Base-by-base conservation (phyloP, 805 yeast species). In the Metschnikowia gelsemii region DNA sequence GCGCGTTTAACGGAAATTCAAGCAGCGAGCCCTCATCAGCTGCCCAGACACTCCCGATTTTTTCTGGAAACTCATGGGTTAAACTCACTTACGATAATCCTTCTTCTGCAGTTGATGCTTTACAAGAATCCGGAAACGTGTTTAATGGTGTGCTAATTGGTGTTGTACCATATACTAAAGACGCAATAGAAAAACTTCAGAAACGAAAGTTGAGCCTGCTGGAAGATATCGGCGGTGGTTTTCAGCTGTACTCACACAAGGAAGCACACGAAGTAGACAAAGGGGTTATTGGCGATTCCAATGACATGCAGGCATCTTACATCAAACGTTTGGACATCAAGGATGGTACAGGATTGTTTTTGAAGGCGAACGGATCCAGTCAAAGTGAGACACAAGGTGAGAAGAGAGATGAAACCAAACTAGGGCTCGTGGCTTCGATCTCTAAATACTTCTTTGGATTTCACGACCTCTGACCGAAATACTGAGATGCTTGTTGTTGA, bases 51-150 rank as follows among this genome's bases (percentile, higher is more conserved):
- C 45, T 45, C 43, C 95, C 96, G 3, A 82, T 91, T 7, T 85
- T 79, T 62, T 76, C 90, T 9, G 98, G 98, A 1, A 76, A 80
- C 33, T 81, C 87, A 28, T 91, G 98, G 98, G 80, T 90, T n/a
- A 86, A 89, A 57, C 59, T 91, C 40, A 90, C 97, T 3, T 93
- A 79, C 61, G 84, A 80, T 43, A 82, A 81, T 44, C 77, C 84
- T 6, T 68, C 82, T 1, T 75, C 90, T 8, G 96, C 96, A 2
- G 61, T 79, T 13, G 79, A 95, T 41, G 96, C 99, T 0, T 66
- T 90, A 32, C 81, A 85, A 49, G 96, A 89, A 56, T 86, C 87
- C 57, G 95, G 96, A 3, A 61, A 72, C 9, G 74, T 81, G 5
- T 77, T 83, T 54, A 84, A 82, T 40, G 91, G 87, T 41, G 68